Percentiles rank a stretch among this genome's conserved stretches.
These are phyloP conservation scores for Aspergillus persii DNA, from an alignment of 2,329 filamentous ascomycete species.

Conservation along the genomic window DNA sequence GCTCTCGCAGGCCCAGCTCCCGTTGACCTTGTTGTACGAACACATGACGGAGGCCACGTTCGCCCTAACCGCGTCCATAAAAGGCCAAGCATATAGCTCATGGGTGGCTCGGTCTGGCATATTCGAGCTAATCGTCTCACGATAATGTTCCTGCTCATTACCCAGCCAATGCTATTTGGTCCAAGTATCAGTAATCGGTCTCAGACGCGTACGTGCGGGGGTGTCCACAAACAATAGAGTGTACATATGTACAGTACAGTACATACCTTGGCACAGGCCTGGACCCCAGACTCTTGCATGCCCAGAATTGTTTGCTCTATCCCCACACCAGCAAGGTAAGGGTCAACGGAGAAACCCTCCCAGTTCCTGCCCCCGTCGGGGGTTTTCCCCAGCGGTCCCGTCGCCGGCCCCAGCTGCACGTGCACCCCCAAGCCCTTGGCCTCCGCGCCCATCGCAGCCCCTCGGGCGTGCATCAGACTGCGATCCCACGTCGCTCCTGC, in stretches of 20 bases:
- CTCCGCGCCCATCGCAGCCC: constrained; percentile 55
- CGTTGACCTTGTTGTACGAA: constrained; percentile 65
- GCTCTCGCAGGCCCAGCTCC: constrained; percentile 78
- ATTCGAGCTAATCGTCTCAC: constrained; percentile 44
- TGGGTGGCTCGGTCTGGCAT: constrained; percentile 72
- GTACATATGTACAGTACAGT: constrained; percentile 17
- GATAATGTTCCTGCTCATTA: constrained; percentile 63
- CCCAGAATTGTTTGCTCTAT: constrained; percentile 42
- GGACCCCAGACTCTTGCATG: constrained; percentile 45
- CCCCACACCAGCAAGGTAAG: constrained; percentile 40
- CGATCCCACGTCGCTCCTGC: constrained; percentile 53
- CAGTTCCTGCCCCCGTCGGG: constrained; percentile 44
- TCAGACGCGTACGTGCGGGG: background rate
- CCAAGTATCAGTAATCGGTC: constrained; percentile 13
- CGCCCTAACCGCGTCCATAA: constrained; percentile 67
- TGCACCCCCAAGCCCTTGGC: constrained; percentile 30
- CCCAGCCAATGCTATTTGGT: constrained; percentile 56
- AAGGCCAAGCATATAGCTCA: constrained; percentile 76
- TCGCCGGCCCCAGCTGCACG: constrained; percentile 41
- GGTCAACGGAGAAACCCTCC: constrained; percentile 44
- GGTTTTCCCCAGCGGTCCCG: constrained; percentile 43
- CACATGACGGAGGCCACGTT: constrained; percentile 58
- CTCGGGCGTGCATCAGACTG: constrained; percentile 53
- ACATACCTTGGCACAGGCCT: constrained; percentile 25
- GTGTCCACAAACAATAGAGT: background rate